Evolutionary conservation across 2,329 filamentous ascomycete species (phyloP), one percentile per base, ranked within the genome.

Genomic region (Fusarium tanahbumbuense): DNA sequence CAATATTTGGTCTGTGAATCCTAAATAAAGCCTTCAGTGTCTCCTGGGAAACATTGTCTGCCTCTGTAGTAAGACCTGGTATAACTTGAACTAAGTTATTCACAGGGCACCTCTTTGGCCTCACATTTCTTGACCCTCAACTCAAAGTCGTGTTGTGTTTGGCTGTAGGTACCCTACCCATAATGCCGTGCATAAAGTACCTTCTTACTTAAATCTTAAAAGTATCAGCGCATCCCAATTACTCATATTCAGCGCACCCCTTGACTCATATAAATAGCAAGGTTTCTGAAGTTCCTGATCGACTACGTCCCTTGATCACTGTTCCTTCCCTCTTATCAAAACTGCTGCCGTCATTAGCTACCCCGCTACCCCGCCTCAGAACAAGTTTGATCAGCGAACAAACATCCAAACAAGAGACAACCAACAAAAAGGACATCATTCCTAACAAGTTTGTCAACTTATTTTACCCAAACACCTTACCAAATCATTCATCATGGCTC

Each of bases 401-500:
- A 70, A 65, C 46, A 47, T 49, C 47, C 34, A 59, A 55, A 42
- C 40, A 56, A 52, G 47, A 37, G 49, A 60, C 49, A 25, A 32
- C 48, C 60, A 41, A 48, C 47, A 55, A 50, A 48, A 59, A 61
- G 48, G 46, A 56, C 27, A 41, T 28, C 32, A 40, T 34, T 32
- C 25, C 49, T 42, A 27, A 30, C 42, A 54, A 63, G 12, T 44
- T 22, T 30, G 18, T n/a, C 15, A 42, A 30, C 9, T 55, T n/a
- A 22, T 27, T 16, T 52, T 32, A 60, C 50, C 56, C 37, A 50
- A 34, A 27, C 18, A 41, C 20, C 52, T 49, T 28, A 58, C 40
- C 41, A 53, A 41, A 48, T 60, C 37, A 28, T 48, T 63, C 76
- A 82, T 75, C 53, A 86, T 88, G 86, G 79, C 84, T 78, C 78